Evolutionary conservation across 371 early-diverging fungal species (phyloP), one percentile per base, ranked within the genome.

Genomic region (Lichtheimia hyalospora): DNA sequence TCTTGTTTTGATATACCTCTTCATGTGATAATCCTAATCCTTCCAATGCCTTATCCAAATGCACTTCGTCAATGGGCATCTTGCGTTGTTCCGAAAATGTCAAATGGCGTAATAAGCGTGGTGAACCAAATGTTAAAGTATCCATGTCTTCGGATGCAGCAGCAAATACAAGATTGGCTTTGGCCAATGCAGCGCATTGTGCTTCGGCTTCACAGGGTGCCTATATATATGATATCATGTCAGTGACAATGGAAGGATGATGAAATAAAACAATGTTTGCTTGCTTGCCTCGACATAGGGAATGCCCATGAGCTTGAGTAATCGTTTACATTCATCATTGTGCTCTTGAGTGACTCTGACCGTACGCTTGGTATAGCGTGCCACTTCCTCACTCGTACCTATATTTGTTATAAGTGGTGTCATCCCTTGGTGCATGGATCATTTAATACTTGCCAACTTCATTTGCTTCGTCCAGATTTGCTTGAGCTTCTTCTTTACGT

Each of bases 121-220:
- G 97, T 3, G 98, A 71, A 5, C 89, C 91, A 77, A 99, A 99
- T 3, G 98, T 94, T 55, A 99, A 79, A 0, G 99, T 97, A 73
- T 99, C 99, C 99, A 99, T 99, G 81, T 99, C 99, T 71, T 99
- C 99, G 2, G 98, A 96, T 4, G 95, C 99, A 21, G 99, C 98
- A 7, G 92, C 99, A 73, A 91, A 96, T 4, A 99, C 99, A 63
- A 87, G 86, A n/a, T 95, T 96, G 0, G 88, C 83, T 65, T 84
- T 88, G 28, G 92, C 92, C 34, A 99, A 72, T 27, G 89, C 95
- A 3, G 99, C 99, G 73, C 99, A 99, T 71, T 97, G 98, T 3
- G 99, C 99, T 71, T 99, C 99, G 3, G 99, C 99, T 81, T 99
- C 99, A 70, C 96, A 93, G 6, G 99, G 99, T 4, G 99, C 99